These are phyloP conservation scores for Phytophthora cryptogea DNA, from an alignment of 352 stramenopile genomes.

Conservation along the genomic window DNA sequence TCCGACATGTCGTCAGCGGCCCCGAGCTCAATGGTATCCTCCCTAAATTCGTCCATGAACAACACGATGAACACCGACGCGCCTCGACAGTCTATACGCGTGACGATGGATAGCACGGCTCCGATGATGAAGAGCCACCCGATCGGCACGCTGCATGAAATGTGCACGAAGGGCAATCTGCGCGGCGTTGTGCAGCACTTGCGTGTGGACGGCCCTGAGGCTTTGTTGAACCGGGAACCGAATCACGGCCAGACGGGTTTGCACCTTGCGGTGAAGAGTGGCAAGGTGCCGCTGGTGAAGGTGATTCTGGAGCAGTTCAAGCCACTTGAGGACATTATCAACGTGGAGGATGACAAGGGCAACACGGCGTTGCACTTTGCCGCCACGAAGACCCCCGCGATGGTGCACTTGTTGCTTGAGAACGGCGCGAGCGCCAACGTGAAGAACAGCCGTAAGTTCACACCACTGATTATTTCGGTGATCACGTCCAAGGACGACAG, in stretches of 20 bases:
- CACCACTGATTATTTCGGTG: constrained; percentile 85
- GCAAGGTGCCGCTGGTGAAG: constrained; percentile 83
- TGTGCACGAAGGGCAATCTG: constrained; percentile 83
- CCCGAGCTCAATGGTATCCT: constrained; percentile 33
- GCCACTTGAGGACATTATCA: constrained; percentile 78
- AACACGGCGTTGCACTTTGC: constrained; percentile 89
- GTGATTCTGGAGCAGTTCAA: constrained; percentile 85
- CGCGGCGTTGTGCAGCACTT: constrained; percentile 77
- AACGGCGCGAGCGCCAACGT: constrained; percentile 79
- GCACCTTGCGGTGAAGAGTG: constrained; percentile 83
- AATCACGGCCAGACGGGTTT: constrained; percentile 87
- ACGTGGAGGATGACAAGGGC: constrained; percentile 87
- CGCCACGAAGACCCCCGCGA: constrained; percentile 81
- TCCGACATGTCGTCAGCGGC: constrained; percentile 32
- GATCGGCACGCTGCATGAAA: constrained; percentile 79
- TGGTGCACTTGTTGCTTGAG: constrained; percentile 85
- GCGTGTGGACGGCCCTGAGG: constrained; percentile 70
- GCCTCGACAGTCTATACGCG: constrained; percentile 64
- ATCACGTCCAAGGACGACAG: constrained; percentile 86
- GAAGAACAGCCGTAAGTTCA: constrained; percentile 88
- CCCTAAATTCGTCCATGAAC: constrained; percentile 41
- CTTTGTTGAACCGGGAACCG: constrained; percentile 69
- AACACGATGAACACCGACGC: constrained; percentile 40
- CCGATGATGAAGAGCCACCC: constrained; percentile 80
- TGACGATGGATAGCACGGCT: constrained; percentile 71